Evolutionary conservation across 2,329 filamentous ascomycete genomes (phyloP).

Genomic region (Cadophora malorum): DNA sequence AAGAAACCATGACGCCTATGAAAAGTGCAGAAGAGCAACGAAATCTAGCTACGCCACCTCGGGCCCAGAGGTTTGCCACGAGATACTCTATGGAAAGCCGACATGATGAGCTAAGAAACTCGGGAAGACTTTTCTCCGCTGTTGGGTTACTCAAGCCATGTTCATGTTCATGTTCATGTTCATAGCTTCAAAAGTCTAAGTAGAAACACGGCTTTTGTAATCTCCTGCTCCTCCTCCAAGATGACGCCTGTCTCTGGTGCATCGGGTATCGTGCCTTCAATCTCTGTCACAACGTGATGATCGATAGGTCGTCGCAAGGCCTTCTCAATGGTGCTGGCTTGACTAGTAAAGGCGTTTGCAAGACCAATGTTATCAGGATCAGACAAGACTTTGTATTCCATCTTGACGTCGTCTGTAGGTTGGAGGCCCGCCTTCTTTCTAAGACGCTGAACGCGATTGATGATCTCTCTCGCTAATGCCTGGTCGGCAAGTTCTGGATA

Average conservation of each 20-base stretch:
- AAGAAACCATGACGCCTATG: conserved; percentile 51
- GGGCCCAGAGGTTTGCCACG: not conserved
- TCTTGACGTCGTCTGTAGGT: conserved; percentile 91
- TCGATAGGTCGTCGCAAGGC: conserved; percentile 79
- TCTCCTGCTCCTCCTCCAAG: conserved; percentile 82
- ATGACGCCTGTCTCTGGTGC: conserved; percentile 66
- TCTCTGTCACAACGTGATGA: conserved; percentile 65
- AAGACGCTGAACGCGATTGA: conserved; percentile 89
- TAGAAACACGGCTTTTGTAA: conserved; percentile 82
- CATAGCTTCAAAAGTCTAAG: conserved; percentile 78
- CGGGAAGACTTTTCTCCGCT: not conserved
- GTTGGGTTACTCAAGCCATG: not conserved
- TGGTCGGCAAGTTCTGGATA: conserved; percentile 88
- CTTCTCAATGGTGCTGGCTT: conserved; percentile 75
- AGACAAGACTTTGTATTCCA: conserved; percentile 85
- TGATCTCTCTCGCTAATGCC: conserved; percentile 87
- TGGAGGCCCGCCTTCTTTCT: conserved; percentile 93
- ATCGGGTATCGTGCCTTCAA: conserved; percentile 60
- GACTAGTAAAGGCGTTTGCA: conserved; percentile 70
- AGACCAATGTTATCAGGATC: conserved; percentile 82
- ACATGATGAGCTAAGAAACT: not conserved
- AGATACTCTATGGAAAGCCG: not conserved
- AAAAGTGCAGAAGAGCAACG: conserved; percentile 12
- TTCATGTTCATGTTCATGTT: conserved; percentile 39
- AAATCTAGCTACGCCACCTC: conserved; percentile 1